Percentiles rank a stretch among this genome's conserved stretches.
Evolutionary conservation across 768 basidiomycete genomes (phyloP).

Genomic region (Rhizopogon sp.): DNA sequence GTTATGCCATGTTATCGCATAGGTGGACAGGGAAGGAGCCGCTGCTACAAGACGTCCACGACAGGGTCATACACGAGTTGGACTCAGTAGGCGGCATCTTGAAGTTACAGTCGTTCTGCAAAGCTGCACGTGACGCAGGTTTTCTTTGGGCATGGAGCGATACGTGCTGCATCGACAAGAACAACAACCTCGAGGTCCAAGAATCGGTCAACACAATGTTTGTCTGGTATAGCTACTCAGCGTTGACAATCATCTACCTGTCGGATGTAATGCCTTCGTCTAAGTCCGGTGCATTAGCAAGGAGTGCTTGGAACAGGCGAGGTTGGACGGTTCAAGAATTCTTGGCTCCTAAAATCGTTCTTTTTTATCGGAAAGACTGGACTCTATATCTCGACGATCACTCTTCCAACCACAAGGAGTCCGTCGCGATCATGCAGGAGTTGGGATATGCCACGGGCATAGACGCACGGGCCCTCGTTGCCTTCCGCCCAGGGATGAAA

Average conservation of each 20-base stretch:
- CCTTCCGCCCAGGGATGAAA: neutral
- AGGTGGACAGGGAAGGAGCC: neutral
- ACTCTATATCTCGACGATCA: conserved; percentile 1
- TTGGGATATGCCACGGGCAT: neutral
- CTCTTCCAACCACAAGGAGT: neutral
- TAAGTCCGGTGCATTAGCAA: neutral
- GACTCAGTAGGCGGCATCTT: neutral
- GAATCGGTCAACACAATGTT: neutral
- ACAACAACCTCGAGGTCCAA: conserved; percentile 8
- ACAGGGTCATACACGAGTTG: neutral
- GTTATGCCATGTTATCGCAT: neutral
- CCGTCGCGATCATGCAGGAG: neutral
- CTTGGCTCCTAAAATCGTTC: conserved; percentile 20
- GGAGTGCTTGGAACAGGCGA: conserved; percentile 12
- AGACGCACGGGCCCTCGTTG: neutral
- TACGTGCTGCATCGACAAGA: conserved; percentile 9
- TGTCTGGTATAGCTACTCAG: neutral
- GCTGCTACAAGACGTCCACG: neutral
- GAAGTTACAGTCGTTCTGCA: neutral
- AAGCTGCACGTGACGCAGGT: neutral
- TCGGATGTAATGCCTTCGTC: neutral
- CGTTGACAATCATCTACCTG: neutral
- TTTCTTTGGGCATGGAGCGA: conserved; percentile 4
- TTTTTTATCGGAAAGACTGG: conserved; percentile 21
- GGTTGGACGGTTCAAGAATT: conserved; percentile 25